Conservation (phyloP, 257 asterid genomes). For the Eustoma russellianum region DNA sequence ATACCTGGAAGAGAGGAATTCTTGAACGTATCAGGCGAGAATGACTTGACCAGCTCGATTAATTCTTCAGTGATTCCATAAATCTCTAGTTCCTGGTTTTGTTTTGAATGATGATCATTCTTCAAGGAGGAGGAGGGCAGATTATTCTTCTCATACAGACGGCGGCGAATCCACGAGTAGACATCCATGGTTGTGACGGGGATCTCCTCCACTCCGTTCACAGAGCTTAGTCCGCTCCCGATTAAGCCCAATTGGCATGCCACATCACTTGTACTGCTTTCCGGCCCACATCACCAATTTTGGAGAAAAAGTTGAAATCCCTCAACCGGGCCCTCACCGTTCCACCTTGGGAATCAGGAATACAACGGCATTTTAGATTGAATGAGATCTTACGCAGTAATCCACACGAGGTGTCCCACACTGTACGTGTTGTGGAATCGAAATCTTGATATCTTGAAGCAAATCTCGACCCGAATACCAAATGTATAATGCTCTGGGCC, state of each 20-base stretch:
- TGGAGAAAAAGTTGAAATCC: too few relatives aligned
- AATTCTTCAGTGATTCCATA: conserved; percentile 65
- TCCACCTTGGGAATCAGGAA: too few relatives aligned
- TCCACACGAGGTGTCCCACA: too few relatives aligned
- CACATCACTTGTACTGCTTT: background rate
- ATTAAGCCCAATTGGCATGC: background rate
- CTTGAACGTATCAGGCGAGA: conserved; percentile 64
- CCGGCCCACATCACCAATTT: too few relatives aligned
- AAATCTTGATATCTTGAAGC: too few relatives aligned
- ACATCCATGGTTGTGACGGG: conserved; percentile 37
- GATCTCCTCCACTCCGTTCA: background rate
- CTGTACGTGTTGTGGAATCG: too few relatives aligned
- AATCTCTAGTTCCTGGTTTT: conserved; percentile 12
- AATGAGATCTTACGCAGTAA: too few relatives aligned
- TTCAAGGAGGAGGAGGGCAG: conserved; percentile 6
- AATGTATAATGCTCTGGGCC: too few relatives aligned
- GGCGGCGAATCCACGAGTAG: conserved; percentile 64
- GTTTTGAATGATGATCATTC: background rate
- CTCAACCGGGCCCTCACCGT: too few relatives aligned
- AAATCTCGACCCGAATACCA: too few relatives aligned
- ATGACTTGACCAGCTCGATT: conserved; percentile 51
- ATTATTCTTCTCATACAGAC: conserved; percentile 4
- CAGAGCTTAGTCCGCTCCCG: background rate
- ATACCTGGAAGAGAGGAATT: conserved; percentile 54
- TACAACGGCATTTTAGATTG: too few relatives aligned